These are phyloP conservation scores for Backusella sp. DNA, from an alignment of 192 early-diverging fungal genomes.

Conservation along the genomic window DNA sequence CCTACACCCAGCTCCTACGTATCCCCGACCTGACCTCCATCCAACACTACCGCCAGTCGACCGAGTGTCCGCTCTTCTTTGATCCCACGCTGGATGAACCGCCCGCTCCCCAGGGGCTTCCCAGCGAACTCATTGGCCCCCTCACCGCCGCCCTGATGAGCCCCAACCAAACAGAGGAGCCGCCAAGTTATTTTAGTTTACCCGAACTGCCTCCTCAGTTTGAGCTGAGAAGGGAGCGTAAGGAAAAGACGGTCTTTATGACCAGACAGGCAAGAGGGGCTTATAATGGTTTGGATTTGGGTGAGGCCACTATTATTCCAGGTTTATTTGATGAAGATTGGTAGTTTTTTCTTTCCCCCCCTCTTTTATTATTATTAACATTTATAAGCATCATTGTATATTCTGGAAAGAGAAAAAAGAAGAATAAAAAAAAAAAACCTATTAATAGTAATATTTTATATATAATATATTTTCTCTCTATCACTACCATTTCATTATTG, in stretches of 20 bases:
- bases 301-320: slow-evolving; percentile 14
- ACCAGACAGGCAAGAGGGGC: not conserved
- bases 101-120: slow-evolving; percentile 12
- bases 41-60: slow-evolving; percentile 20
- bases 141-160: slow-evolving; percentile 12
- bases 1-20: slow-evolving; percentile 35
- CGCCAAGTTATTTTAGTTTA: slow-evolving; percentile 18
- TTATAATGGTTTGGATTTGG: not conserved
- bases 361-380: not conserved
- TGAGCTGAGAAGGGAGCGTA: slow-evolving; percentile 16
- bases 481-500: slow-evolving; percentile 5
- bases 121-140: not conserved
- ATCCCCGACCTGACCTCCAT: slow-evolving; percentile 32
- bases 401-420: not conserved
- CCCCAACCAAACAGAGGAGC: slow-evolving; percentile 5
- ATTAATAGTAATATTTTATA: not conserved
- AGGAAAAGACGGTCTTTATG: not conserved
- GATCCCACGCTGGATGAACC: slow-evolving; percentile 37
- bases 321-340: slow-evolving; percentile 22
- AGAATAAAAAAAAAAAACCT: not conserved
- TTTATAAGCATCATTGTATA: not conserved
- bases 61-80: slow-evolving; percentile 37
- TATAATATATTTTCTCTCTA: not conserved
- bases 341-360: not conserved
- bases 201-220: slow-evolving; percentile 13